These are phyloP conservation scores for Panicum miliaceum DNA, from an alignment of 176 grass and related monocot species.

Conservation along the genomic window DNA sequence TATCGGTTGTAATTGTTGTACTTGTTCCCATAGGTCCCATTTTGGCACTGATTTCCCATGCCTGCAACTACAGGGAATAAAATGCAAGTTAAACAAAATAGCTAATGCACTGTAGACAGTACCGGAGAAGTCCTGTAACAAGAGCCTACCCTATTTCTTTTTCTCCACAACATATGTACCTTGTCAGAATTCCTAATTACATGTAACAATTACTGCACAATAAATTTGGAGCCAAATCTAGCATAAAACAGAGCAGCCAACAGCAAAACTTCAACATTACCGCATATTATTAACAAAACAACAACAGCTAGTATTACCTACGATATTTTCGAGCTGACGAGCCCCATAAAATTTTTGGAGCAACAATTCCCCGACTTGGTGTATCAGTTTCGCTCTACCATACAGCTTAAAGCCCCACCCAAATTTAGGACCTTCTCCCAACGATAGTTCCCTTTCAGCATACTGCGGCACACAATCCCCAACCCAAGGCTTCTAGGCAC, in stretches of 20 bases:
- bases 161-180: neutral
- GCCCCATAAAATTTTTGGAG: neutral
- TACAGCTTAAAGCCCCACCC: neutral
- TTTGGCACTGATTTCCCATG: constrained; percentile 50
- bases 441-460: neutral
- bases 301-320: neutral
- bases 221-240: neutral
- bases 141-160: neutral
- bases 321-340: neutral
- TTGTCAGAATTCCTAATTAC: neutral
- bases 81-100: neutral
- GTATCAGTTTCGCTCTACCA: neutral
- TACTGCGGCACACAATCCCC: neutral
- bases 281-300: neutral
- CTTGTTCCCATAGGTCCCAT: constrained; percentile 35
- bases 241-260: neutral
- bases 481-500: neutral
- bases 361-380: neutral
- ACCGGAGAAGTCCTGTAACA: neutral
- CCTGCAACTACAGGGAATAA: neutral
- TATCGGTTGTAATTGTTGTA: constrained; percentile 26
- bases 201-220: neutral
- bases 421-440: neutral
- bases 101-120: neutral
- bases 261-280: neutral